Conservation (phyloP, 805 yeast genomes). For the Myxozyma vanderwaltii region DNA sequence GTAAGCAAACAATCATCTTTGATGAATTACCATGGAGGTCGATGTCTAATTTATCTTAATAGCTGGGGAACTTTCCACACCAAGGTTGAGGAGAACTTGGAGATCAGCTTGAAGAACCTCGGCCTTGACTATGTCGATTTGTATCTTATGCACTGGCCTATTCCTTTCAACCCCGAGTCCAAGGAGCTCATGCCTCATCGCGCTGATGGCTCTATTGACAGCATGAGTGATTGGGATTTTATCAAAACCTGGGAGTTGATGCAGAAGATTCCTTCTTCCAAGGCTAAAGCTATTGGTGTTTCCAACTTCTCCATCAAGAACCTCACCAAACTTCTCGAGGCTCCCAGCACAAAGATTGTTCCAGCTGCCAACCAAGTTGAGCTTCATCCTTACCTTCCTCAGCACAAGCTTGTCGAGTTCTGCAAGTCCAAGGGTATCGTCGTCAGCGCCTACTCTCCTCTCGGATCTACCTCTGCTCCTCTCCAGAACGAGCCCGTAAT, state of each 20-base stretch:
- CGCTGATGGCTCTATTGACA: constrained; percentile 47
- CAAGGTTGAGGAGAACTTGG: constrained; percentile 55
- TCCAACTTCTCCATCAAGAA: constrained; percentile 60
- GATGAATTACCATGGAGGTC: too few relatives aligned
- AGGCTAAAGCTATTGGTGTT: constrained; percentile 71
- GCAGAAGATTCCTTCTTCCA: constrained; percentile 59
- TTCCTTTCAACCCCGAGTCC: constrained; percentile 49
- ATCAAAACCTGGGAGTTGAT: constrained; percentile 63
- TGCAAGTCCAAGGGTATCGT: constrained; percentile 56
- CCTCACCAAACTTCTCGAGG: constrained; percentile 26
- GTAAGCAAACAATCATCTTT: too few relatives aligned
- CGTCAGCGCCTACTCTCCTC: constrained; percentile 77
- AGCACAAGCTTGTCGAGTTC: constrained; percentile 58
- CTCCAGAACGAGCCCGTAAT: constrained; percentile 52
- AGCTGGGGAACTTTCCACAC: constrained; percentile 43
- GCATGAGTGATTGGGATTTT: constrained; percentile 42
- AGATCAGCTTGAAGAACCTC: constrained; percentile 60
- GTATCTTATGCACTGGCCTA: constrained; percentile 84
- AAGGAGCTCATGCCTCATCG: constrained; percentile 47
- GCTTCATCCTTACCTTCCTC: constrained; percentile 73
- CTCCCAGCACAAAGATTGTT: constrained; percentile 46
- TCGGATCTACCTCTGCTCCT: constrained; percentile 52
- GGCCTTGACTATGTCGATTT: constrained; percentile 77
- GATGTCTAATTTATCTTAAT: too few relatives aligned
- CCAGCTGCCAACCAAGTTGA: constrained; percentile 81